Evolutionary conservation across 306 rosid genomes (phyloP), one percentile per base, ranked within the genome.

Genomic region (Cicer cuneatum): DNA sequence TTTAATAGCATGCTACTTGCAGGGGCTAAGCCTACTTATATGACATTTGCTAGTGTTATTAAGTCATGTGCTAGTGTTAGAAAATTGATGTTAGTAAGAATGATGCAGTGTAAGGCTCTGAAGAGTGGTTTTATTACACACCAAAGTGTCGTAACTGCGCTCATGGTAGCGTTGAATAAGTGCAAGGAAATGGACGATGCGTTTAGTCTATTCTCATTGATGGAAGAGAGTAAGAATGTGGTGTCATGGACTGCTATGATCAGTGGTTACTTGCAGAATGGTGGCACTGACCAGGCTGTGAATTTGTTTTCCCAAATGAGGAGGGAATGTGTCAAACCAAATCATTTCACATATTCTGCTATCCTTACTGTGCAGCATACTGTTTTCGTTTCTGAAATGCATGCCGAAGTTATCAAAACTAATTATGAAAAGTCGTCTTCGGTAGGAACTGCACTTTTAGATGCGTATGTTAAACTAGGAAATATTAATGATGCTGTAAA

Each of bases 211-310:
- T 91, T 91, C 69, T 86, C 87, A 24, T 43, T 40, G 83, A 75
- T 82, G 85, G 77, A 71, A 7, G 84, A 72, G 53, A 47, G 65
- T 53, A 88, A 69, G 47, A 85, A 65, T 76, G 96, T 93, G 77
- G 96, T 93, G 64, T 84, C 90, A 39, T 93, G 98, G 98, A 93
- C 98, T 4, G 92, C 98, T 59, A 86, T 93, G 91, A 88, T 93
- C 54, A 87, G 85, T 57, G 96, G 93, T 35, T 88, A 67, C 78
- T 65, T 89, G 85, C 93, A 89, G 85, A 91, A 86, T 74, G 87
- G 92, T 62, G 43, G 84, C 67, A 78, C 59, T 24, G 77, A 85
- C 48, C 78, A 75, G 49, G 97, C 96, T 41, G 85, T 85, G 63
- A 67, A 72, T 75, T 84, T 93, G 69, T 93, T 91, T 76, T 77